These are phyloP conservation scores for Penicillium lividum DNA, from an alignment of 495 filamentous ascomycete species.

Conservation along the genomic window DNA sequence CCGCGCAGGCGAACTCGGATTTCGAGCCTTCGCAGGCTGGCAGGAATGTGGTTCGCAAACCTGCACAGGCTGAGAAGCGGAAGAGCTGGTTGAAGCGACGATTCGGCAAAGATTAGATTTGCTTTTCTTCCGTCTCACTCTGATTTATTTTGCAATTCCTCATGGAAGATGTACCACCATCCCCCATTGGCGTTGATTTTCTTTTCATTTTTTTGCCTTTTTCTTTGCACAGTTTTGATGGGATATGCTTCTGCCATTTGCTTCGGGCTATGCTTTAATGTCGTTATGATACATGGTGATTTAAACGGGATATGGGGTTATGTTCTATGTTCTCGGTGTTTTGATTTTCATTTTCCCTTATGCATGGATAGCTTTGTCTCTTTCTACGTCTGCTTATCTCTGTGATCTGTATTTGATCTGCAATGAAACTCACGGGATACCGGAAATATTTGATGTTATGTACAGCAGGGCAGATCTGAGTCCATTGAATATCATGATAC, in stretches of 20 bases:
- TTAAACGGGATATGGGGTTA: constrained; percentile 15
- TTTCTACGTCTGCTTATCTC: neutral
- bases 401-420: constrained; percentile 7
- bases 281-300: constrained; percentile 34
- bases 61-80: constrained; percentile 60
- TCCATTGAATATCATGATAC: neutral
- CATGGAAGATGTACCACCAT: constrained; percentile 11
- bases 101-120: constrained; percentile 66
- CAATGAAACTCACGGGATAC: neutral
- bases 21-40: neutral
- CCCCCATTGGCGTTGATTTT: constrained; percentile 9
- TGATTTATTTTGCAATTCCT: constrained; percentile 6
- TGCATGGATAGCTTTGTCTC: constrained; percentile 16
- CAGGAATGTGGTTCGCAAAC: constrained; percentile 8
- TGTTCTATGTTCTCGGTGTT: constrained; percentile 27
- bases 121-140: constrained; percentile 13
- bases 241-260: constrained; percentile 4
- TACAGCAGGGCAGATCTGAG: neutral
- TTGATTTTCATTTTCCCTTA: constrained; percentile 26
- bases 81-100: constrained; percentile 86
- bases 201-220: neutral
- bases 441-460: neutral
- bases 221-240: constrained; percentile 11
- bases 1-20: neutral
- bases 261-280: constrained; percentile 31